Percentiles rank a stretch among this genome's conserved stretches.
Conservation (phyloP, 129 eudicot genomes). For the Helianthus tuberosus region DNA sequence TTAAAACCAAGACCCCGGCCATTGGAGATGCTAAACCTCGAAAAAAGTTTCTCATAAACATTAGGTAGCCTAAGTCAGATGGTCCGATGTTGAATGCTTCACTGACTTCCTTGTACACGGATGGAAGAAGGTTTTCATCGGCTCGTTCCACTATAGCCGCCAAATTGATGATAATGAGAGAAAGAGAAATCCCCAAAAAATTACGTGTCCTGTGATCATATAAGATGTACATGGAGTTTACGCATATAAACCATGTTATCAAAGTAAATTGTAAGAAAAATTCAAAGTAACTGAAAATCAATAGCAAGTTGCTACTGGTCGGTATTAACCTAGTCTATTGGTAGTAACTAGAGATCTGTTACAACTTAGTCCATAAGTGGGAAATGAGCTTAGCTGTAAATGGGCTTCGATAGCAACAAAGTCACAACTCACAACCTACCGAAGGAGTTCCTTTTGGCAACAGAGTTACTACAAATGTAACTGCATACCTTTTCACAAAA, state of each 20-base stretch:
- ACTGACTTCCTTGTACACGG: conserved; percentile 97
- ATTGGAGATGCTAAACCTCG: conserved; percentile 90
- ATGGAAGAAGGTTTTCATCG: conserved; percentile 94
- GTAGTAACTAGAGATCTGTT: too few relatives aligned
- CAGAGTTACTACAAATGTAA: too few relatives aligned
- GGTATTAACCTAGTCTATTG: too few relatives aligned
- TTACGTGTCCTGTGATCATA: conserved; percentile 52
- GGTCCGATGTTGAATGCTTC: conserved; percentile 88
- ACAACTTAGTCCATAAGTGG: too few relatives aligned
- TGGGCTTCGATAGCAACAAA: too few relatives aligned
- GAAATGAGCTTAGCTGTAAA: too few relatives aligned
- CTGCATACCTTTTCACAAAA: too few relatives aligned
- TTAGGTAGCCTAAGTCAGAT: conserved; percentile 88
- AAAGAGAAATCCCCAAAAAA: conserved; percentile 74
- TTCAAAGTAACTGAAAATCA: too few relatives aligned
- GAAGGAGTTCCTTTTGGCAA: too few relatives aligned
- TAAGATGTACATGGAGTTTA: not conserved
- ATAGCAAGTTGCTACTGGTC: too few relatives aligned
- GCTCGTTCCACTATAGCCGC: conserved; percentile 97
- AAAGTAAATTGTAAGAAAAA: too few relatives aligned
- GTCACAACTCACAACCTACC: too few relatives aligned
- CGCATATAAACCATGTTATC: not conserved
- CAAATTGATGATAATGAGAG: conserved; percentile 83
- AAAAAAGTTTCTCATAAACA: conserved; percentile 72
- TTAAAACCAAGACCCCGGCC: conserved; percentile 82